These are phyloP conservation scores for Westerdykella aurantiaca DNA, from an alignment of 2,329 filamentous ascomycete species.

Conservation along the genomic window DNA sequence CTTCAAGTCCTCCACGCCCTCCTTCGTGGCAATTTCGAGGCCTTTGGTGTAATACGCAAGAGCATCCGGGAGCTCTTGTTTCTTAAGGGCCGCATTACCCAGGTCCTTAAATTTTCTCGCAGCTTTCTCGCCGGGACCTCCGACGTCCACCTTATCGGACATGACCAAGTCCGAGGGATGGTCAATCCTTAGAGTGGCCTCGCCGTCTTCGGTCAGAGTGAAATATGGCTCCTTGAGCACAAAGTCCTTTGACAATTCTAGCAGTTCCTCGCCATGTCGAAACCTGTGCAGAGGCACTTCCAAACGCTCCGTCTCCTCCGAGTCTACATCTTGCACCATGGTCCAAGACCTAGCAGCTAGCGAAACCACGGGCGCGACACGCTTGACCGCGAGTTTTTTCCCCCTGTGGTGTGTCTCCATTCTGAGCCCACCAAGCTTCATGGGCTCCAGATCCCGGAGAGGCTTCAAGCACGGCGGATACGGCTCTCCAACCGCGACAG, in stretches of 20 bases:
- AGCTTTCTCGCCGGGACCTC: conserved; percentile 33
- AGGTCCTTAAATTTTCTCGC: conserved; percentile 29
- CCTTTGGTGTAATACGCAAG: conserved; percentile 30
- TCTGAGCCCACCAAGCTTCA: no score
- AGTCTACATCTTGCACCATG: no score
- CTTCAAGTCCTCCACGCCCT: conserved; percentile 14
- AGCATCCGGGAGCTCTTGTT: conserved; percentile 36
- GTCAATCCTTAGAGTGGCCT: conserved; percentile 48
- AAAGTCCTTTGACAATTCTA: conserved; percentile 33
- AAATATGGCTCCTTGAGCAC: conserved; percentile 54
- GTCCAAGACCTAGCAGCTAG: no score
- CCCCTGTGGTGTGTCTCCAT: no score
- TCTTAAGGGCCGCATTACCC: conserved; percentile 28
- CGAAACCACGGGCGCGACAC: no score
- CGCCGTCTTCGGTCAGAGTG: conserved; percentile 38
- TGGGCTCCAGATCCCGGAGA: conserved; percentile 9
- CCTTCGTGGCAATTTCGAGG: conserved; percentile 17
- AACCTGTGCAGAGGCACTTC: conserved; percentile 23
- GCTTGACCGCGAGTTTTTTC: no score
- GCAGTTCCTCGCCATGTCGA: conserved; percentile 26
- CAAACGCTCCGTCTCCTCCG: conserved; percentile 24
- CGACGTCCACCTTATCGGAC: conserved; percentile 30
- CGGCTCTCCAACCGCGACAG: conserved; percentile 17
- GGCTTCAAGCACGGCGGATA: conserved; percentile 19
- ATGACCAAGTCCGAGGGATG: conserved; percentile 48